Base-by-base conservation (phyloP, 805 yeast species). In the Allodekkera sacchari region DNA sequence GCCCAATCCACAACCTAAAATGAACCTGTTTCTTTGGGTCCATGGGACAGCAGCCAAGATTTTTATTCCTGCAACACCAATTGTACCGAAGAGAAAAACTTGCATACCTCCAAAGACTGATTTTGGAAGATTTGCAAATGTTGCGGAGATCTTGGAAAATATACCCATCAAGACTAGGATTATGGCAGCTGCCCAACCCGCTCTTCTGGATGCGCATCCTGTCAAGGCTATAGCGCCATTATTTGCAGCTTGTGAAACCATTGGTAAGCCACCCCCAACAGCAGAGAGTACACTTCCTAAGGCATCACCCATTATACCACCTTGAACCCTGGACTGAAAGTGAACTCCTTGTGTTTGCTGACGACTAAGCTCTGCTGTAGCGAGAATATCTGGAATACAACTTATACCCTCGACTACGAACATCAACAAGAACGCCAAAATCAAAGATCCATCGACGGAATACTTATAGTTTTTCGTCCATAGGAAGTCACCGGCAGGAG, bases 141-240 rank as follows among this genome's bases (percentile, higher is more conserved):
- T 87, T 30, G 92, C 94, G 22, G 88, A 87, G 53, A 83, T 83
- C 57, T 83, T 83, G 37, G 94, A 68, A 52, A 87, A 82, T 25
- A 87, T 59, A 25, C 96, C 96, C 94, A 87, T 84, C 37, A 87
- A 55, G 34, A 87, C 50, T 42, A 87, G 61, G 65, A 82, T 83
- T 63, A 83, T 57, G 41, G 63, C 58, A 43, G 61, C 54, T 63
- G 63, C 58, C 44, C 58, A 59, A 34, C 64, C 96, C 19, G 72
- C 83, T 30, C 69, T 64, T 61, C 94, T 71, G 48, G 83, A 77
- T 28, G 95, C 96, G 61, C 95, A 85, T 55, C 83, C 84, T 30
- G 96, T 88, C 54, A 88, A 68, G 26, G 94, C 78, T 43, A 87
- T 85, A 36, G 88, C 95, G 66, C 96, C 96, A 54, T 88, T 88